phyloP scores from a whole-genome alignment of 768 basidiomycete genomes.

The Piloderma croceum region DNA sequence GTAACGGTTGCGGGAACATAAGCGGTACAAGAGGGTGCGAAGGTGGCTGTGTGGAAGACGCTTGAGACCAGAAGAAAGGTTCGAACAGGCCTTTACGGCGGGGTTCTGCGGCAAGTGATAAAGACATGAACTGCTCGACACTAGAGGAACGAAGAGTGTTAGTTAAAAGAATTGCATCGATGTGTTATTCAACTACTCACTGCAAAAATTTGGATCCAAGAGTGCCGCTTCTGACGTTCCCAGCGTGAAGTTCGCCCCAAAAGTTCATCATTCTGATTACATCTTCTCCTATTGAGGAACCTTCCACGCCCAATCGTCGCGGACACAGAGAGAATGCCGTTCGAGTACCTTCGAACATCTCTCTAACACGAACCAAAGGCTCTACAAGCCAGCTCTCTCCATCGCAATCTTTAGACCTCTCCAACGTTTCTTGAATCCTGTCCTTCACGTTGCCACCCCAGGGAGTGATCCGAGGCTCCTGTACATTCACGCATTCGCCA shows the following conservation, averaged over 20 bases:
- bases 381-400: conserved; percentile 41
- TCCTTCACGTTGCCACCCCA: conserved; percentile 63
- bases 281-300: conserved; percentile 40
- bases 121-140: conserved; percentile 71
- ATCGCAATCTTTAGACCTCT: conserved; percentile 38
- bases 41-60: conserved; percentile 29
- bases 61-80: conserved; percentile 66
- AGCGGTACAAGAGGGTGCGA: conserved; percentile 56
- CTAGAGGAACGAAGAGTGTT: conserved; percentile 28
- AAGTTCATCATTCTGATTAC: conserved; percentile 45
- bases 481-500: conserved; percentile 24
- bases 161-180: not conserved
- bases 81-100: conserved; percentile 71
- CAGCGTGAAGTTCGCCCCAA: conserved; percentile 50
- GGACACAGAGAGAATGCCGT: conserved; percentile 49
- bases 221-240: conserved; percentile 17
- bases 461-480: conserved; percentile 48
- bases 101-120: conserved; percentile 72
- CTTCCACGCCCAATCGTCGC: conserved; percentile 30
- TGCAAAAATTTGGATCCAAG: not conserved
- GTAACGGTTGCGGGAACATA: conserved; percentile 71
- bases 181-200: conserved; percentile 3
- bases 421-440: conserved; percentile 42
- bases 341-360: conserved; percentile 48
- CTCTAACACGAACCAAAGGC: conserved; percentile 36